Evolutionary conservation across 768 basidiomycete genomes (phyloP), one percentile per base, ranked within the genome.

Genomic region (Lepiota subincarnata): DNA sequence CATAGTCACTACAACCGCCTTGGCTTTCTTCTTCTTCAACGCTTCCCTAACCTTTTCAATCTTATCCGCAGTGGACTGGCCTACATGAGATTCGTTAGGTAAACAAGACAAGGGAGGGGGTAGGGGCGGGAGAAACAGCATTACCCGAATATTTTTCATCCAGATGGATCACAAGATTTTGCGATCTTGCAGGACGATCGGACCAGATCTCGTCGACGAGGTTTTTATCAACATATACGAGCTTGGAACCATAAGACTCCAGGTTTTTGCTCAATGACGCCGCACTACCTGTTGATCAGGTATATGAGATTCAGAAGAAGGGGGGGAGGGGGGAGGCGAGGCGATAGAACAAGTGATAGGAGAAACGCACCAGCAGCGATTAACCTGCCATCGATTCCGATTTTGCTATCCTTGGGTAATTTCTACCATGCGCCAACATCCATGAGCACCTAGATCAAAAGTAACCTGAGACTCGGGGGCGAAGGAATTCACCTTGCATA

Each of bases 351-450:
- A 4, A n/a, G 11, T 48, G 10, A 1, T 18, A 40, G 14, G 53
- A 24, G 49, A 3, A 22, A 66, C 73, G 26, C 59, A 89, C 87
- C 66, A 39, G 85, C 84, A 44, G 82, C 72, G 57, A 94, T 83
- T 12, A 94, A 70, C 2, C 78, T 81, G 0, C 93, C 77, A 71
- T 98, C 94, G 52, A 98, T 81, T 10, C 95, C 92, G 37, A 95
- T 84, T 48, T 81, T 78, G 16, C 79, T 78, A 10, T 79, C 74
- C 12, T 77, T 64, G 0, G 79, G 79, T 28, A 94, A 69, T 48
- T 87, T 77, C 86, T 91, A 45, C 14, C 31, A 5, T 24, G 24
- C 24, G 11, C 42, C 31, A 40, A 48, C 38, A 38, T 50, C 42
- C 24, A 18, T 42, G 19, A 36, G 28, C 16, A 34, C 11, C 7